Evolutionary conservation across 257 asterid genomes (phyloP).

Genomic region (Forsythia suspensa): DNA sequence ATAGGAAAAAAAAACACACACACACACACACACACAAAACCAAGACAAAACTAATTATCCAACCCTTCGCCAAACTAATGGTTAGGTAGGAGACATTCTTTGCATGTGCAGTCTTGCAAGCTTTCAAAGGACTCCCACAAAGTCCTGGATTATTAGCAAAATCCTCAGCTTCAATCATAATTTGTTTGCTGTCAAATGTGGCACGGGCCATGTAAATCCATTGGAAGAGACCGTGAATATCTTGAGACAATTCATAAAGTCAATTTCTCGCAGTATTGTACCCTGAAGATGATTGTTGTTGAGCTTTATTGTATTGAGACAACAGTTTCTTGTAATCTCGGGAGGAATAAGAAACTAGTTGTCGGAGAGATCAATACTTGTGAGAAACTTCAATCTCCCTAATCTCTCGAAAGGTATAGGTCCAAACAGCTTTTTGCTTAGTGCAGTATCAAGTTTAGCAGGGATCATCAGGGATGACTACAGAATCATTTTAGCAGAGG

Average conservation of each 20-base stretch:
- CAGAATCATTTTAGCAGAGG: too few species aligned
- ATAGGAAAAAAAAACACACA: not conserved
- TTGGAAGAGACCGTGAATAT: not conserved
- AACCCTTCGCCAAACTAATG: too few species aligned
- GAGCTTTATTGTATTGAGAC: not conserved
- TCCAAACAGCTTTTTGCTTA: not conserved
- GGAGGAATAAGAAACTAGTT: not conserved
- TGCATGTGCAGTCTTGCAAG: not conserved
- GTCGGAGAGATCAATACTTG: not conserved
- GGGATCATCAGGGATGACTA: too few species aligned
- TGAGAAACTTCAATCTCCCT: not conserved
- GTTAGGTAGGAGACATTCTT: not conserved
- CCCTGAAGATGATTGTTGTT: not conserved
- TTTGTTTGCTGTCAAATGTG: not conserved
- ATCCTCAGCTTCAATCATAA: not conserved
- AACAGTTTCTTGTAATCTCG: too few species aligned
- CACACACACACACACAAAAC: too few species aligned
- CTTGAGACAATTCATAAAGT: not conserved
- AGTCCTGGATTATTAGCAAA: not conserved
- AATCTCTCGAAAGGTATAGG: not conserved
- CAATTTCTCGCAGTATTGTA: not conserved
- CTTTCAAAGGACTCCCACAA: not conserved
- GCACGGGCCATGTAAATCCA: not conserved
- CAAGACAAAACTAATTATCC: not conserved
- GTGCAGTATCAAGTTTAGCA: too few species aligned